Percentiles rank a stretch among this genome's conserved stretches.
Evolutionary conservation across 2,329 filamentous ascomycete genomes (phyloP).

Genomic region (Epicoccum nigrum): DNA sequence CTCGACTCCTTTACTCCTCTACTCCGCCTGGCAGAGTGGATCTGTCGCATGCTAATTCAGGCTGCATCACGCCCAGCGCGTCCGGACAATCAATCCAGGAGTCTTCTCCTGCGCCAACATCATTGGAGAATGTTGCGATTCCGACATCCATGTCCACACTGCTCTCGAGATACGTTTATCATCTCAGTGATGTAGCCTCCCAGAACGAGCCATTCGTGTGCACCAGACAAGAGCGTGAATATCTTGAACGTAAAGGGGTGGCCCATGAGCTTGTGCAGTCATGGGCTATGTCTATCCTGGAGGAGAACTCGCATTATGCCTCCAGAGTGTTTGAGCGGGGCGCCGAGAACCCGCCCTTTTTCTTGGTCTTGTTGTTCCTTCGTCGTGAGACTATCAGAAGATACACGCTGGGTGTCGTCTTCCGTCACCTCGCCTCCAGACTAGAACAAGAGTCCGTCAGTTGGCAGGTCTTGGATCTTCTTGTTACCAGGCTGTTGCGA

Average conservation of each 20-base stretch:
- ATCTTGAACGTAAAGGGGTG: constrained; percentile 29
- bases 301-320: constrained; percentile 24
- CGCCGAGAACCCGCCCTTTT: constrained; percentile 31
- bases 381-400: constrained; percentile 35
- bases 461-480: constrained; percentile 34
- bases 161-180: constrained; percentile 34
- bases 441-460: constrained; percentile 19
- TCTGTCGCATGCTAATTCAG: constrained; percentile 21
- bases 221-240: constrained; percentile 23
- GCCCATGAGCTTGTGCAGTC: constrained; percentile 20
- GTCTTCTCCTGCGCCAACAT: neutral
- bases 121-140: neutral
- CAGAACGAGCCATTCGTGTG: constrained; percentile 20
- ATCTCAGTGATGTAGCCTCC: constrained; percentile 13
- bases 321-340: constrained; percentile 25
- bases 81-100: neutral
- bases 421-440: constrained; percentile 33
- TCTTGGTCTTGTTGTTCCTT: constrained; percentile 40
- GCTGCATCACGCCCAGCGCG: constrained; percentile 3
- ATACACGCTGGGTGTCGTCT: constrained; percentile 29
- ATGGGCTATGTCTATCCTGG: constrained; percentile 35
- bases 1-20: constrained; percentile 27
- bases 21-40: constrained; percentile 16
- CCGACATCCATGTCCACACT: constrained; percentile 33
- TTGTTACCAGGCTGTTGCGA: constrained; percentile 34